phyloP scores from a whole-genome alignment of 2,329 filamentous ascomycete genomes.

The Fusarium austroafricanum region DNA sequence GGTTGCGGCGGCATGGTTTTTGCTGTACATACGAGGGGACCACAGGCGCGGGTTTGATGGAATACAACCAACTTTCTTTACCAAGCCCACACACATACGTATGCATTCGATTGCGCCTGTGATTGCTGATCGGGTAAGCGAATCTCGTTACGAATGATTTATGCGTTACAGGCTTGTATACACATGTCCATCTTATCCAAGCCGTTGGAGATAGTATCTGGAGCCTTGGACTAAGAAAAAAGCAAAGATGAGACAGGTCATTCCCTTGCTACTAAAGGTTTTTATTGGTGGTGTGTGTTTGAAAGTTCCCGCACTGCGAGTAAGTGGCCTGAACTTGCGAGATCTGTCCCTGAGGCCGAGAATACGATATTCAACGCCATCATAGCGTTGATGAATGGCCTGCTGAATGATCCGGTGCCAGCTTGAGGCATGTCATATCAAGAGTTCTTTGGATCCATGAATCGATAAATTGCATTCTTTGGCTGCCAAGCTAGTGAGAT shows the following conservation, averaged over 20 bases:
- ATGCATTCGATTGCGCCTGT: slow-evolving; percentile 38
- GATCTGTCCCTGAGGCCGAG: slow-evolving; percentile 16
- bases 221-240: background rate
- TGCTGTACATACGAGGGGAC: slow-evolving; percentile 42
- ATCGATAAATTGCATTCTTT: slow-evolving; percentile 13
- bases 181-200: slow-evolving; percentile 18
- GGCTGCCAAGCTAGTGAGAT: slow-evolving; percentile 9
- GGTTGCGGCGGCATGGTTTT: too few species aligned
- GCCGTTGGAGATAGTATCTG: slow-evolving; percentile 26
- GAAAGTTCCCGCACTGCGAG: slow-evolving; percentile 21
- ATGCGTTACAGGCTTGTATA: slow-evolving; percentile 8
- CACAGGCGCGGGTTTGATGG: slow-evolving; percentile 27
- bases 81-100: slow-evolving; percentile 31
- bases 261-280: slow-evolving; percentile 5
- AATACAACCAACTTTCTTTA: slow-evolving; percentile 33
- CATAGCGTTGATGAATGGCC: slow-evolving; percentile 12
- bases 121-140: slow-evolving; percentile 37
- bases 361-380: slow-evolving; percentile 24
- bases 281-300: slow-evolving; percentile 22
- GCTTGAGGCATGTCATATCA: background rate
- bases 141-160: slow-evolving; percentile 3
- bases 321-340: slow-evolving; percentile 21
- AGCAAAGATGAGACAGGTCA: slow-evolving; percentile 22
- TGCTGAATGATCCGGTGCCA: background rate
- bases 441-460: background rate